Conservation (phyloP, 306 rosid species). For the Crotalaria pallida region DNA sequence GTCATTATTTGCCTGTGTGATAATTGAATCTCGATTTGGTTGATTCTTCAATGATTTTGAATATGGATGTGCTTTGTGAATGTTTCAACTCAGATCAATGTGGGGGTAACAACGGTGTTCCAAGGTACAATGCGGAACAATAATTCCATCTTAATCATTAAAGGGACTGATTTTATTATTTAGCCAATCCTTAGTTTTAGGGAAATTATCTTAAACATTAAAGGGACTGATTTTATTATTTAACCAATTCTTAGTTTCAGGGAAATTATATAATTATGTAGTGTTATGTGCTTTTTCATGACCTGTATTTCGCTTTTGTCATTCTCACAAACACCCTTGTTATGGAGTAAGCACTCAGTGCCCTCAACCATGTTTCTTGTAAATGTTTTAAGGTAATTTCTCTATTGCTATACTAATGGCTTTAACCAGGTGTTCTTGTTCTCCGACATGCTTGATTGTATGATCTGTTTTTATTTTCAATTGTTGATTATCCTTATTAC, state of each 20-base stretch:
- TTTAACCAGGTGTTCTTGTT: constrained; percentile 1
- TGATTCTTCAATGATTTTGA: neutral
- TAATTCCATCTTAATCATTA: no score
- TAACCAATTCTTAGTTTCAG: neutral
- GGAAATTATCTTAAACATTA: neutral
- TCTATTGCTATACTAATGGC: neutral
- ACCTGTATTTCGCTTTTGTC: neutral
- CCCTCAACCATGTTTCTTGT: constrained; percentile 16
- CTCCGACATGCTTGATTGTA: constrained; percentile 31
- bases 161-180: neutral
- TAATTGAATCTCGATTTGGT: no score
- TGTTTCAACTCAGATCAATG: neutral
- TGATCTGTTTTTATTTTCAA: neutral
- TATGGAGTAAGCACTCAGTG: constrained; percentile 45
- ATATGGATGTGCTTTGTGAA: no score
- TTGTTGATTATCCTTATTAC: constrained; percentile 23
- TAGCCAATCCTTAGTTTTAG: neutral
- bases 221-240: neutral
- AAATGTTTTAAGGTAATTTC: constrained; percentile 49
- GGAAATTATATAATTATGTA: no score
- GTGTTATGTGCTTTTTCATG: neutral
- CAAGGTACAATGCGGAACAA: neutral
- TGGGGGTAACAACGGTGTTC: neutral
- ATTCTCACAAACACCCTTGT: neutral
- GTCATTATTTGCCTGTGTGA: neutral